These are phyloP conservation scores for Candida ulmi DNA, from an alignment of 805 yeast species.

Conservation along the genomic window DNA sequence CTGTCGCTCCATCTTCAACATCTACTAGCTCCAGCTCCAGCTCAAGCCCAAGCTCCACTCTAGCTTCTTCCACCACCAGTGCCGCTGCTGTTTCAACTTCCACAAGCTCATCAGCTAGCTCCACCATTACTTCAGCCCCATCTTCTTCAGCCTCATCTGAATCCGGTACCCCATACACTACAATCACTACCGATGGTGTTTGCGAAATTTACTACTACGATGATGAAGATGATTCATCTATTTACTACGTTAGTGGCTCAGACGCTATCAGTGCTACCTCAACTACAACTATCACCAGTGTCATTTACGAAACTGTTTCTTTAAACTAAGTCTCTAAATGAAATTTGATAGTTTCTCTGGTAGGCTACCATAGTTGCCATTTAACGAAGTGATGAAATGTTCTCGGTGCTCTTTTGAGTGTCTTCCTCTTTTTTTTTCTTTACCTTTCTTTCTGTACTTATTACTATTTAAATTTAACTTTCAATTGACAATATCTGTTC, in stretches of 20 bases:
- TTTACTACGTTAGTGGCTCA: slow-evolving; percentile 21
- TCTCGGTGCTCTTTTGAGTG: neutral
- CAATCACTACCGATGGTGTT: slow-evolving; percentile 18
- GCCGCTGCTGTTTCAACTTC: neutral
- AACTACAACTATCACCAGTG: slow-evolving; percentile 22
- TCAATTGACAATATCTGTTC: no score
- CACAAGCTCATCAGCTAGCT: no score
- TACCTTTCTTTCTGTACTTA: no score
- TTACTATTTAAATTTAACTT: no score
- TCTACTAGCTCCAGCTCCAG: neutral
- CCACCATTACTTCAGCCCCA: slow-evolving; percentile 2
- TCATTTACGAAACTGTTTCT: slow-evolving; percentile 18
- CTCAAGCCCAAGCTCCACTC: neutral
- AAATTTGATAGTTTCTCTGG: neutral
- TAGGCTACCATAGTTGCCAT: no score
- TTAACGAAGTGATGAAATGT: no score
- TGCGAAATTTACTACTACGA: slow-evolving; percentile 24
- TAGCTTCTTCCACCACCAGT: neutral
- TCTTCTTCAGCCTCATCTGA: slow-evolving; percentile 5
- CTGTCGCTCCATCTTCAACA: slow-evolving; percentile 1
- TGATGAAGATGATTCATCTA: slow-evolving; percentile 9
- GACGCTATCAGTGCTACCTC: slow-evolving; percentile 23
- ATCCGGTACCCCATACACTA: slow-evolving; percentile 14
- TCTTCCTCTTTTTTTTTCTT: neutral
- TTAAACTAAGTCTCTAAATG: neutral